A percentile compares a stretch with the other conserved stretches of the same genome.
phyloP scores from a whole-genome alignment of 2,329 filamentous ascomycete genomes.

The Ascochyta koolunga region DNA sequence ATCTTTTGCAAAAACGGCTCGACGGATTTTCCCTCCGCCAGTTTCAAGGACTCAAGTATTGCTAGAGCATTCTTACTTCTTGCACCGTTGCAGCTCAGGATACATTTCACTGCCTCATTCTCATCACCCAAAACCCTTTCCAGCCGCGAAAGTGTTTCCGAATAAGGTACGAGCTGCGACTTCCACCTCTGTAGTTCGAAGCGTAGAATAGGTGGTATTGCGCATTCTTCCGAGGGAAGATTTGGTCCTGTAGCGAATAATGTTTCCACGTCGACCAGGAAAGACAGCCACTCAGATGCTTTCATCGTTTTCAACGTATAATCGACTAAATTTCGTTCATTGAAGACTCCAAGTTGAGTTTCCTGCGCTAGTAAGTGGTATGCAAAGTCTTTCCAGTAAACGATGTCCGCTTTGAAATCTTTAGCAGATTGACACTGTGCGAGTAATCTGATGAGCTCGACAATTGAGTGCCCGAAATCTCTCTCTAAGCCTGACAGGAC shows the following conservation, averaged over 20 bases:
- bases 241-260: slow-evolving; percentile 21
- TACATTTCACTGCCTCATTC: slow-evolving; percentile 15
- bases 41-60: slow-evolving; percentile 25
- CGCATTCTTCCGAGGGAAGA: slow-evolving; percentile 3
- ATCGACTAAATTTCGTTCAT: slow-evolving; percentile 14
- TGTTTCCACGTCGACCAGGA: slow-evolving; percentile 25
- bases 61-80: slow-evolving; percentile 14
- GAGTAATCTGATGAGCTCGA: slow-evolving; percentile 28
- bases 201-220: slow-evolving; percentile 17
- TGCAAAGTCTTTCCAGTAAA: slow-evolving; percentile 33
- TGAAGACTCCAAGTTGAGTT: neutral
- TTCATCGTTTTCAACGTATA: slow-evolving; percentile 26
- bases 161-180: slow-evolving; percentile 1
- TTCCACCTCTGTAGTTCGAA: slow-evolving; percentile 3
- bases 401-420: slow-evolving; percentile 5
- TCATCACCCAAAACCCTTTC: slow-evolving; percentile 19
- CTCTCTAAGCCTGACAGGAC: slow-evolving; percentile 14
- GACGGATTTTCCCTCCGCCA: slow-evolving; percentile 10
- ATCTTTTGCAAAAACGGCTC: slow-evolving; percentile 32
- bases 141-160: slow-evolving; percentile 23
- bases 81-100: slow-evolving; percentile 23
- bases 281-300: slow-evolving; percentile 28
- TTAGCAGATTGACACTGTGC: neutral
- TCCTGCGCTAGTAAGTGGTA: slow-evolving; percentile 23
- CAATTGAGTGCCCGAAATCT: slow-evolving; percentile 14